A percentile compares a stretch with the other conserved stretches of the same genome.
Conservation (phyloP, 2,329 filamentous ascomycete genomes). For the Ophiostoma sp. region DNA sequence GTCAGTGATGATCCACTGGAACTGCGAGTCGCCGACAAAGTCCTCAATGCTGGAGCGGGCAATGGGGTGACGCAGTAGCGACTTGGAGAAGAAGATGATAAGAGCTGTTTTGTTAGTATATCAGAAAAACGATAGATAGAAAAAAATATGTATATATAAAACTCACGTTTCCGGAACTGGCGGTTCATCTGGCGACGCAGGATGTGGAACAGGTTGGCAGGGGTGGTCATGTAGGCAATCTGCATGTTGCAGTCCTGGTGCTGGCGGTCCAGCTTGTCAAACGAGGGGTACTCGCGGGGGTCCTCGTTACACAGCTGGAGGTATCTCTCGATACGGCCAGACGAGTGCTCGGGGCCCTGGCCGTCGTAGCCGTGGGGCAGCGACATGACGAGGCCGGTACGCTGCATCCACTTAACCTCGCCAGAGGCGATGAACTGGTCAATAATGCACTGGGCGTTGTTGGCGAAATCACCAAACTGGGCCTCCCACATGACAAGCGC, state of each 20-base stretch:
- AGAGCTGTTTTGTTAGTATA: conserved; percentile 55
- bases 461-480: conserved; percentile 99
- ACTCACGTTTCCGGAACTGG: conserved; percentile 97
- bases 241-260: conserved; percentile 99
- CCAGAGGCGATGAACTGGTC: conserved; percentile 98
- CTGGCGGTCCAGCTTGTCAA: conserved; percentile 88
- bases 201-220: conserved; percentile 93
- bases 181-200: conserved; percentile 96
- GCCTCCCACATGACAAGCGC: conserved; percentile 99
- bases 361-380: conserved; percentile 97
- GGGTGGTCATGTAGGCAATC: conserved; percentile 94
- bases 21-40: conserved; percentile 85
- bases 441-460: conserved; percentile 98
- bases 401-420: conserved; percentile 98
- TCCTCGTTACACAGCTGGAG: conserved; percentile 97
- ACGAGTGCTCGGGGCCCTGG: conserved; percentile 97
- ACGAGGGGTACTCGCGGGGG: conserved; percentile 81
- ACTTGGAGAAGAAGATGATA: conserved; percentile 97
- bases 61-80: conserved; percentile 86
- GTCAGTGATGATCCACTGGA: conserved; percentile 94
- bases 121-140: neutral
- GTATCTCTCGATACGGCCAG: conserved; percentile 93
- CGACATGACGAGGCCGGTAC: conserved; percentile 92
- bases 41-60: conserved; percentile 86
- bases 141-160: neutral